Evolutionary conservation across 2,329 filamentous ascomycete genomes (phyloP).

Genomic region (Aspergillus puulaauensis): DNA sequence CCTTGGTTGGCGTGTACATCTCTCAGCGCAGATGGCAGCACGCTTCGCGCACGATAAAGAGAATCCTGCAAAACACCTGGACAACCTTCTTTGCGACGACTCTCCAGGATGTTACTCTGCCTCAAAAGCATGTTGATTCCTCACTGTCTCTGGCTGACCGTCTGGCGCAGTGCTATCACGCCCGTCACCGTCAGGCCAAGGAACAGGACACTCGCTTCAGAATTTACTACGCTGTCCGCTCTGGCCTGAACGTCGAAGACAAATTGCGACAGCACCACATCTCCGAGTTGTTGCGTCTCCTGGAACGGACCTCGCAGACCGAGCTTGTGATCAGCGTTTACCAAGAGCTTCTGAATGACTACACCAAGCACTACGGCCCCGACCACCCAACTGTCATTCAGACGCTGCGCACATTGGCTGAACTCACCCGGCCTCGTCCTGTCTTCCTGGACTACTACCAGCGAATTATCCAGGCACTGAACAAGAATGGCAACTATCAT

Average conservation of each 20-base stretch:
- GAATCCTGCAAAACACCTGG: conserved; percentile 49
- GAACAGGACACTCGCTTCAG: conserved; percentile 39
- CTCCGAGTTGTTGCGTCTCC: conserved; percentile 29
- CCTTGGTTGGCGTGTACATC: conserved; percentile 43
- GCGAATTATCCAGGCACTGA: conserved; percentile 37
- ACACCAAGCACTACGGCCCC: conserved; percentile 33
- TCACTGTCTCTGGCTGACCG: conserved; percentile 48
- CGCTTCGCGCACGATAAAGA: conserved; percentile 47
- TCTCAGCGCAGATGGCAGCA: conserved; percentile 50
- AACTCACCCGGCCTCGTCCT: conserved; percentile 36
- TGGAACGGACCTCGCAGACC: conserved; percentile 29
- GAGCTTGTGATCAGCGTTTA: conserved; percentile 38
- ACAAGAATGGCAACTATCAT: conserved; percentile 38
- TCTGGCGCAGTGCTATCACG: conserved; percentile 48
- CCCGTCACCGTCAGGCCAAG: conserved; percentile 34
- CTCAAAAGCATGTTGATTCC: conserved; percentile 44
- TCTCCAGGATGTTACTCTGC: conserved; percentile 46
- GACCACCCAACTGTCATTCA: conserved; percentile 38
- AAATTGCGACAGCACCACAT: conserved; percentile 30
- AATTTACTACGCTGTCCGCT: conserved; percentile 35
- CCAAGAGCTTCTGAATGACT: conserved; percentile 42
- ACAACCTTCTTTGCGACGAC: conserved; percentile 47
- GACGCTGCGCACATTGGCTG: conserved; percentile 36
- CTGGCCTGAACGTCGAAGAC: conserved; percentile 29
- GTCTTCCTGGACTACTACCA: conserved; percentile 41